Evolutionary conservation across 1,284 basidiomycete genomes (phyloP), one percentile per base, ranked within the genome.

Genomic region (Microbotryomycetes sp.): DNA sequence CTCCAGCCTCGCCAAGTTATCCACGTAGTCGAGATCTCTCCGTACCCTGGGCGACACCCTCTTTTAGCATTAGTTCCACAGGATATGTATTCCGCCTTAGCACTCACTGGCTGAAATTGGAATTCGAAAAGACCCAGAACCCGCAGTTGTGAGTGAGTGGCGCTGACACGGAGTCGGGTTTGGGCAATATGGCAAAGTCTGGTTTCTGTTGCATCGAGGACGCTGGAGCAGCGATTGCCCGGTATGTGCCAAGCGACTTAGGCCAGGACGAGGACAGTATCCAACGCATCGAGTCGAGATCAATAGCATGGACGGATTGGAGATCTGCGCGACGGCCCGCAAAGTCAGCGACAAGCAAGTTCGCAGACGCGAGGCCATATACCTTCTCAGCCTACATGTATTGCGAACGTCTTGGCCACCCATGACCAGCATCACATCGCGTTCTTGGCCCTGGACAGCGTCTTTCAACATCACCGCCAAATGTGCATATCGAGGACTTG

Each of bases 211-310:
- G 30, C 9, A 23, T 46, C 26, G 84, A 83, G 64, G 36, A 42
- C 36, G 9, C 36, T 84, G 19, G 12, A 22, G 91, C 86, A 0
- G 88, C 88, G 23, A 94, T 88, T 69, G 87, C 89, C 59, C 92
- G 86, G 76, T 96, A 96, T 0, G 91, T 92, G 5, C 92, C 92
- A 71, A 89, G 92, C 76, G 93, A 90, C 22, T 88, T 81, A 6
- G 88, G 87, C 72, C 92, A 92, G 65, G 86, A 85, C 30, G 84
- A 82, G 26, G 84, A 81, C 71, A 86, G 84, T 0, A 89, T 81
- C 92, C 92, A 96, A 1, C 81, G 79, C 70, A 83, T 82, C 6
- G 78, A 75, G 22, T 80, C 73, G 29, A 97, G 80, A 74, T 96
- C 89, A 67, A 86, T 92, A 12, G 92, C 86, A 74, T 89, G 88